Base-by-base conservation (phyloP, 83 land plant species). In the Picea abies region DNA sequence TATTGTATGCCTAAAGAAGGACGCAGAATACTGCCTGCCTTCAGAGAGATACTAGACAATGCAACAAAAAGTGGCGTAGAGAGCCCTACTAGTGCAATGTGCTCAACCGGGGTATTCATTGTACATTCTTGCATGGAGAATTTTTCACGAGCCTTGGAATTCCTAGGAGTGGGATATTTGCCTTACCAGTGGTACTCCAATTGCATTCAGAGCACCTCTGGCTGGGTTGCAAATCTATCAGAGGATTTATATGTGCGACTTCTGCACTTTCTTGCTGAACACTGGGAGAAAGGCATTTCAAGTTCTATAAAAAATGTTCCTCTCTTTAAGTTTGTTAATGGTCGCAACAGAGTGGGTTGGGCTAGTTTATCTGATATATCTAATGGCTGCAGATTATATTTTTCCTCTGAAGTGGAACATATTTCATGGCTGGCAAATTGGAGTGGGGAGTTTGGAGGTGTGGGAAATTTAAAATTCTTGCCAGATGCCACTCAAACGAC, bases 161-260 rank as follows among this genome's bases (percentile, higher is more conserved):
- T 81, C 63, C 41, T 90, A 56, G 93, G 87, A 17, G 88, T 93
- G 16, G 26, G 72, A 20, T 78, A 60, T 76, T 88, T 90, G 11
- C 49, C 79, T 35, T 2, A 7, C 6, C 61, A 80, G 0, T 89
- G 89, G 89, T 91, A 91, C 80, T 64, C 80, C 3, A 76, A 60
- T 70, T 90, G 3, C 15, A 56, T 84, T 56, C 73, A 90, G 35
- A 58, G 49, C n/a, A n/a, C 79, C 20, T 80, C 83, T 41, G 84
- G 85, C 69, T 84, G 88, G 67, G 81, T 87, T 15, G 2, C 71
- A 72, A 65, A 83, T 23, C 84, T 87, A 2, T 82, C 87, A 0
- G 93, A 89, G 20, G 83, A 78, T 68, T 67, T 90, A n/a, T 90
- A 93, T 79, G 62, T 89, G 22, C 75, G 88, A 76, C 75, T 92